Base-by-base conservation (phyloP, 2,329 filamentous ascomycete species). In the Saccharata proteae region DNA sequence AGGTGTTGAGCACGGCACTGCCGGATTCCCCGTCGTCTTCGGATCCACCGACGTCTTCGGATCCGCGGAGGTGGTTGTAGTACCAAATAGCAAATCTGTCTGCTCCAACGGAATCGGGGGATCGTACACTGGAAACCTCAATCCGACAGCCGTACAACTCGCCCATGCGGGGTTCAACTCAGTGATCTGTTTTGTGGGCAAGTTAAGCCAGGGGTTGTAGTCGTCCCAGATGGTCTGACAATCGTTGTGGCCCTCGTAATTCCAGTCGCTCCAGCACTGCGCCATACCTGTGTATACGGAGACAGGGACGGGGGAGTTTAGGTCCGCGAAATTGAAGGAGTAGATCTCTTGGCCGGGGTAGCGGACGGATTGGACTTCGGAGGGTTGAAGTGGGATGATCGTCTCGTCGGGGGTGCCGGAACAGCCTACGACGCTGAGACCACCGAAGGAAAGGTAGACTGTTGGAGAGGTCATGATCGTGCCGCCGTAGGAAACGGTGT, bases 61-160 rank as follows among this genome's bases (percentile, higher is more conserved):
- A n/a, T n/a, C n/a, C n/a, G n/a, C n/a, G n/a, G n/a, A n/a, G 17
- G 26, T 17, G 11, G 26, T 28, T 28, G 26, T 28, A 11, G 26
- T 28, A 2, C 26, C 26, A 11, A 18, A 10, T 8, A 28, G 8
- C 13, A n/a, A 16, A n/a, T 14, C 26, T 4, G 26, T 17, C 5
- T 16, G 17, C 3, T 16, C 19, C 9, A 28, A 17, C 14, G 26
- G 26, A 18, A 28, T 28, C 11, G 26, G 26, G 5, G 26, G 26
- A 12, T 28, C 26, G 10, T 28, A 28, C 3, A 28, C 26, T 6
- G 26, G 26, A n/a, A 28, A 17, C 12, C 19, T 17, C 8, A 28
- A 18, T 6, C 26, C 26, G 6, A 28, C 15, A 18, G 26, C 16
- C 6, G 26, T 28, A 12, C 26, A 28, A 6, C 26, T 17, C 8